Evolutionary conservation across 192 early-diverging fungal species (phyloP), one percentile per base, ranked within the genome.

Genomic region (Backusella parvicylindrica): DNA sequence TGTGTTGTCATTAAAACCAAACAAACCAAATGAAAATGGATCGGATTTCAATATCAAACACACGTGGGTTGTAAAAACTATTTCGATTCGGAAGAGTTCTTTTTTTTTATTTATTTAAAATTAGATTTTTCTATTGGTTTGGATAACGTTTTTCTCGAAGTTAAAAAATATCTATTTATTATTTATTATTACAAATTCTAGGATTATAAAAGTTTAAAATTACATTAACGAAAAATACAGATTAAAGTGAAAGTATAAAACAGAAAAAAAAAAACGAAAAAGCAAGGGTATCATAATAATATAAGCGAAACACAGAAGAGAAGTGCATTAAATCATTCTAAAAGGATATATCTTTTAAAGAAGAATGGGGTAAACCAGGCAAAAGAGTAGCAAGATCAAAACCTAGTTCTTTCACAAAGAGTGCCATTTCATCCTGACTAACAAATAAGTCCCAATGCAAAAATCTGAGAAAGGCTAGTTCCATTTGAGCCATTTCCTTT

Each of bases 401-500:
- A 26, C 65, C 68, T 15, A 74, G 70, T 30, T 77, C 68, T 2
- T 47, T 23, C 60, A 81, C 49, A 40, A 81, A 81, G 5, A 3
- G 9, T 4, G 32, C 15, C 31, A 81, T 74, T 64, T 81, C 76
- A 47, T 81, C 75, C 26, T 28, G 66, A 12, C 64, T 69, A 11
- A 81, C 53, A 47, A 60, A 67, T 7, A 81, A 49, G 15, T 81
- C 64, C 80, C 80, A 81, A 23, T 77, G 73, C 15, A 81, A 35
- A 38, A 81, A 81, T 18, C 75, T 67, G 11, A 81, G 37, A 18
- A 81, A 77, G 2, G 76, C 80, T 3, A 81, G 41, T 43, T 81
- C 80, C 80, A 81, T 81, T 18, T 73, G 72, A 13, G 80, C 74
- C 11, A 77, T 81, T 68, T 81, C 80, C 41, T 77, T 81, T 35